A percentile compares a stretch with the other conserved stretches of the same genome.
Conservation (phyloP, 1,139 yeast genomes). For the Yamadazyma atlantica region DNA sequence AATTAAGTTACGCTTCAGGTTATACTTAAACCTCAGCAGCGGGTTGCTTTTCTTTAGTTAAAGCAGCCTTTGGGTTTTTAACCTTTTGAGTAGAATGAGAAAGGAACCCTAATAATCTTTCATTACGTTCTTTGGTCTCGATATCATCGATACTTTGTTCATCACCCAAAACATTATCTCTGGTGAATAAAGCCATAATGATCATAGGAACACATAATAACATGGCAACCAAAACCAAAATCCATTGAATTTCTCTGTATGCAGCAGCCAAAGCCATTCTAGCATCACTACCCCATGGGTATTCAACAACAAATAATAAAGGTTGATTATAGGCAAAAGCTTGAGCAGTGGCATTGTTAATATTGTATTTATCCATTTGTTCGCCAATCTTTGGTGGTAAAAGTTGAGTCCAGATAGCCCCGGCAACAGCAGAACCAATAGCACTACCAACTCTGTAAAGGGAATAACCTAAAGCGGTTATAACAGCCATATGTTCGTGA, state of each 20-base stretch:
- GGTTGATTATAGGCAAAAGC: slow-evolving; percentile 28
- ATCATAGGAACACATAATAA: slow-evolving; percentile 36
- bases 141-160: slow-evolving; percentile 20
- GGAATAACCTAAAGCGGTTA: slow-evolving; percentile 32
- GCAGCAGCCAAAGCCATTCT: slow-evolving; percentile 32
- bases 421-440: slow-evolving; percentile 35
- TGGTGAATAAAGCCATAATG: slow-evolving; percentile 28
- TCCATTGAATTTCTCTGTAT: slow-evolving; percentile 33
- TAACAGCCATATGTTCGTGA: slow-evolving; percentile 41
- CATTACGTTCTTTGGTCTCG: slow-evolving; percentile 4
- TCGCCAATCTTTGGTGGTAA: slow-evolving; percentile 20
- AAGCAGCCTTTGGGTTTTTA: slow-evolving; percentile 4
- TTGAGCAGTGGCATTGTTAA: slow-evolving; percentile 19
- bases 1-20: too few species aligned
- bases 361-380: slow-evolving; percentile 17
- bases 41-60: neutral
- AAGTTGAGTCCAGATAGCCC: slow-evolving; percentile 39
- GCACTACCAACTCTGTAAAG: slow-evolving; percentile 38
- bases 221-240: slow-evolving; percentile 31
- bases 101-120: slow-evolving; percentile 1
- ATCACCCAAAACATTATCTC: slow-evolving; percentile 31
- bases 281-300: slow-evolving; percentile 34
- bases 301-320: slow-evolving; percentile 22
- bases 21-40: neutral
- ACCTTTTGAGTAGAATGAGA: slow-evolving; percentile 13